These are phyloP conservation scores for Boletus subparvulus DNA, from an alignment of 768 basidiomycete species.

Conservation along the genomic window DNA sequence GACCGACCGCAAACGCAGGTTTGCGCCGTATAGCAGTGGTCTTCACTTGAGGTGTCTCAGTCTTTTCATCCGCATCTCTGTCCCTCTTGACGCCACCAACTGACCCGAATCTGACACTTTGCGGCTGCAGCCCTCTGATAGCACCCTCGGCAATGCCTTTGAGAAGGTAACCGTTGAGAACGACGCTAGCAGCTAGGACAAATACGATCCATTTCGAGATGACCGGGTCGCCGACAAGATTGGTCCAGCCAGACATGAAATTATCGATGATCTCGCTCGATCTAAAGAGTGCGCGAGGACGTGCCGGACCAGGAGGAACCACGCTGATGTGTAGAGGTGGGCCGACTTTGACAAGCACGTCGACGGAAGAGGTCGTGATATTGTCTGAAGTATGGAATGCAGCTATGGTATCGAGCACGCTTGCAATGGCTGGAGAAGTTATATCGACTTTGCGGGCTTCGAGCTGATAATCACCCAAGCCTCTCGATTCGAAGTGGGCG, in stretches of 20 bases:
- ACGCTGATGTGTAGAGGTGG: conserved; percentile 60
- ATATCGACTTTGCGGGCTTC: conserved; percentile 65
- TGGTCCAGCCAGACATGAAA: conserved; percentile 90
- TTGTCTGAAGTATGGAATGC: conserved; percentile 23
- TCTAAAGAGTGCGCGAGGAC: conserved; percentile 32
- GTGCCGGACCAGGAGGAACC: conserved; percentile 33
- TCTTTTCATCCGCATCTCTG: conserved; percentile 21
- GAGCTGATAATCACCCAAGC: conserved; percentile 13
- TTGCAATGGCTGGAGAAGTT: conserved; percentile 55
- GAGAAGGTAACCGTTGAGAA: conserved; percentile 90
- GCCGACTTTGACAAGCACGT: conserved; percentile 59
- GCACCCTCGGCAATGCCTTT: conserved; percentile 74
- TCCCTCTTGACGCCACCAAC: conserved; percentile 21
- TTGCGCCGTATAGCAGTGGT: conserved; percentile 11
- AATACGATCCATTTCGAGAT: conserved; percentile 94
- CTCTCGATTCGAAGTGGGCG: conserved; percentile 40
- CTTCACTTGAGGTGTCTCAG: conserved; percentile 15
- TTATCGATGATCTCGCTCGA: conserved; percentile 65
- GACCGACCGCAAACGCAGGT: conserved; percentile 29
- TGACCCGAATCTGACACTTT: conserved; percentile 30
- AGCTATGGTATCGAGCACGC: conserved; percentile 58
- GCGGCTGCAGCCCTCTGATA: conserved; percentile 32
- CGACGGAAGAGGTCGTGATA: conserved; percentile 25
- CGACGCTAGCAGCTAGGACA: conserved; percentile 79
- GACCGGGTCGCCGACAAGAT: conserved; percentile 90